Percentiles rank a stretch among this genome's conserved stretches.
These are phyloP conservation scores for Penicillium verhagenii DNA, from an alignment of 495 filamentous ascomycete genomes.

Conservation along the genomic window DNA sequence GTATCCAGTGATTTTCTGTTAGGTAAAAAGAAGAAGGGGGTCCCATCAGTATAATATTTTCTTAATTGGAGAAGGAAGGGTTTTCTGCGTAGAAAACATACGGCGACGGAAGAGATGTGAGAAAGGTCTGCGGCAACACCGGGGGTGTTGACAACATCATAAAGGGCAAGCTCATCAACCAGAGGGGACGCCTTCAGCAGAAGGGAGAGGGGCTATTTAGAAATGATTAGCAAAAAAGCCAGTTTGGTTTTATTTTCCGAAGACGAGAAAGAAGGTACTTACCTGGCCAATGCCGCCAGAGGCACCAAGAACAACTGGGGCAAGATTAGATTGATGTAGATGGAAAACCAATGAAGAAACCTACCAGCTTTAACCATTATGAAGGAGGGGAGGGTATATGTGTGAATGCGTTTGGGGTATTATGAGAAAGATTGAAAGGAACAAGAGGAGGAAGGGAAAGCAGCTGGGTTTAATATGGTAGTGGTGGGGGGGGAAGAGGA, in stretches of 20 bases:
- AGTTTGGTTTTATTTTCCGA: no score
- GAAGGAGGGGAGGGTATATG: background rate
- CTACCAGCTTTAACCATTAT: constrained; percentile 13
- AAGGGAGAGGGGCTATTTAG: constrained; percentile 81
- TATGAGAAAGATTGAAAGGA: background rate
- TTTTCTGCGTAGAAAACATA: constrained; percentile 49
- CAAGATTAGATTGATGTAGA: constrained; percentile 3
- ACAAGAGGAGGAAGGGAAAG: background rate
- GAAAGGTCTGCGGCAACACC: constrained; percentile 94
- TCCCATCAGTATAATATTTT: background rate
- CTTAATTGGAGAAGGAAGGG: background rate
- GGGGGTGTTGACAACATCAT: constrained; percentile 98
- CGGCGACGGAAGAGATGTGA: constrained; percentile 91
- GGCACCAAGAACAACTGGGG: constrained; percentile 88
- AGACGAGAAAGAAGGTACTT: constrained; percentile 6
- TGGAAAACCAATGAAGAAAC: background rate
- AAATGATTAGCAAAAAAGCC: constrained; percentile 10
- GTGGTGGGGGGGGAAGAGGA: constrained; percentile 14
- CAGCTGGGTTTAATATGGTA: constrained; percentile 16
- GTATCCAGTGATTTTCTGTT: constrained; percentile 84
- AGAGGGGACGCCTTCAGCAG: constrained; percentile 85
- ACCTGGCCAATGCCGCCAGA: constrained; percentile 99
- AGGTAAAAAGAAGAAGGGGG: background rate
- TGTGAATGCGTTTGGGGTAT: no score
- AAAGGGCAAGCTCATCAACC: constrained; percentile 87